Base-by-base conservation (phyloP, 202 grass and related monocot genomes). In the Saccharum hybrid region DNA sequence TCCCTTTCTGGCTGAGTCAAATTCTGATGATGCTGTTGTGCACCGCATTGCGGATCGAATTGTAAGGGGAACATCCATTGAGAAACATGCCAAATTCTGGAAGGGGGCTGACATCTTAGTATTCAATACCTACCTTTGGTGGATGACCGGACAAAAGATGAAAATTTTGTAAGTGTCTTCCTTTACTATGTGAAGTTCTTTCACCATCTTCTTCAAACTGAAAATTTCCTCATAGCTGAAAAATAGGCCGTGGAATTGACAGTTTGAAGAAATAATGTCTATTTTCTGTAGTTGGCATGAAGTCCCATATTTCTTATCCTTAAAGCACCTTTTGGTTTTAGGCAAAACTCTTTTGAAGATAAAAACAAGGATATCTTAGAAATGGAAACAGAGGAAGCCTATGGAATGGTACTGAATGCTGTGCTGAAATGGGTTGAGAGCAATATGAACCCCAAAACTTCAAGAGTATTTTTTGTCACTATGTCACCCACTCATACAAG, bases 41-140 rank as follows among this genome's bases (percentile, higher is more conserved):
- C 96, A 99, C 75, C 84, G 96, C 31, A 38, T 99, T 31, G 82
- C 85, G 0, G 91, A 98, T 59, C 86, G 96, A 39, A 94, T 98
- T 28, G 96, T 94, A 71, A 88, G 89, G 21, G 89, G 85, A 5
- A 77, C 81, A 2, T 88, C 93, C 5, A 94, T 99, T 61, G 92
- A 92, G 60, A 99, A 99, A 64, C 96, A 99, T 61, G 91, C 96
- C 37, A 87, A 80, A 64, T 88, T 94, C 75, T 99, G 96, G 93
- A 94, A 86, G 72, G 93, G 93, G 62, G 89, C 90, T 21, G 91
- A 99, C 67, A 81, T 99, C 76, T 85, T 99, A 68, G 96, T 99
- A 46, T 99, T 99, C 82, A 99, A 99, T 62, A 94, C 91, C 56
- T 99, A 99, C 78, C 96, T 99, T 40, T 99, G 93, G 96, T 99